These are phyloP conservation scores for Metschnikowia baotianmanensis DNA, from an alignment of 805 yeast genomes.

Conservation along the genomic window DNA sequence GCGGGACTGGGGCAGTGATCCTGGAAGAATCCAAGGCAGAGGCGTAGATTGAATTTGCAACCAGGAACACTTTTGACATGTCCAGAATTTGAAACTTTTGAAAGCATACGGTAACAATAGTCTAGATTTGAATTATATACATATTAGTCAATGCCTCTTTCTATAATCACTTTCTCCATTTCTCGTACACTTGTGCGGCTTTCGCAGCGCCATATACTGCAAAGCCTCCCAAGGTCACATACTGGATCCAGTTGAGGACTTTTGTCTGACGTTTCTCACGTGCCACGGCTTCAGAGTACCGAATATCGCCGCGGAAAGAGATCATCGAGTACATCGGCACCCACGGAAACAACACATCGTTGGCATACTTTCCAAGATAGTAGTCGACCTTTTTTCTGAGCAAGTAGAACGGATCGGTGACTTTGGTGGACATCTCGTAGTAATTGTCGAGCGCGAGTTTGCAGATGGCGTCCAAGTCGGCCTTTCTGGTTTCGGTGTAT, in stretches of 20 bases:
- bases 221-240: conserved; percentile 15
- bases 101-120: too few species aligned
- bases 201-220: conserved; percentile 13
- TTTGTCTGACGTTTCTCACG: conserved; percentile 53
- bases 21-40: too few species aligned
- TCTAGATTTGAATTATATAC: too few species aligned
- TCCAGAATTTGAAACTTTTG: too few species aligned
- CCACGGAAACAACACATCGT: conserved; percentile 54
- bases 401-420: conserved; percentile 57
- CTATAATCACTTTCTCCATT: conserved; percentile 1
- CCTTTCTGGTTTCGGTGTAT: conserved; percentile 55
- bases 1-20: too few species aligned
- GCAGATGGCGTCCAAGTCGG: conserved; percentile 73
- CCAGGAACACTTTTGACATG: too few species aligned
- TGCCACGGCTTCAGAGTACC: conserved; percentile 66
- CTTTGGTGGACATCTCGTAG: conserved; percentile 83
- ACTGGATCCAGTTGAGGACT: conserved; percentile 40
- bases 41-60: too few species aligned
- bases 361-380: conserved; percentile 54
- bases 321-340: conserved; percentile 91
- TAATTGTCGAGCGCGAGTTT: conserved; percentile 79
- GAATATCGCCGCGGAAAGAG: conserved; percentile 79
- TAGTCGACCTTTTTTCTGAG: conserved; percentile 69
- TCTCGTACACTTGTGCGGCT: conserved; percentile 13
- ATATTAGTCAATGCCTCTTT: too few species aligned